phyloP scores from a whole-genome alignment of 2,329 filamentous ascomycete genomes.

The Coccinonectria pachysandricola region DNA sequence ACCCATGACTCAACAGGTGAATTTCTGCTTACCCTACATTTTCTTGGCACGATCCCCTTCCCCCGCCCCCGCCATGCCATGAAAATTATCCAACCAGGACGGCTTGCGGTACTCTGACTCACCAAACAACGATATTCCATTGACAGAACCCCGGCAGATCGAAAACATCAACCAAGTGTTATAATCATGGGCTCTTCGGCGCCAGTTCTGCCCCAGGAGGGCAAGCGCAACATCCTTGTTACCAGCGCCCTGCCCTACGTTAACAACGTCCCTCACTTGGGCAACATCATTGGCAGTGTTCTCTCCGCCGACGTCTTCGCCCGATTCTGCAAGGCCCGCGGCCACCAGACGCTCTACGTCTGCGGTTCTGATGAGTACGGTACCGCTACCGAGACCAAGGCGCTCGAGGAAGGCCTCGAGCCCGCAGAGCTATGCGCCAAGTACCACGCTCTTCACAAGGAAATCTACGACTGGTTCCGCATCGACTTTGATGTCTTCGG shows the following conservation, averaged over 20 bases:
- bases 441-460: conserved; percentile 82
- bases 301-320: conserved; percentile 82
- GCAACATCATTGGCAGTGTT: conserved; percentile 80
- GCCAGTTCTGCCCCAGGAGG: conserved; percentile 53
- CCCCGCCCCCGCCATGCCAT: conserved; percentile 16
- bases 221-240: conserved; percentile 79
- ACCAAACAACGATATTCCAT: too few relatives aligned
- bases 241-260: conserved; percentile 83
- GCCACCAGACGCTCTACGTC: conserved; percentile 70
- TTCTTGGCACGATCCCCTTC: conserved; percentile 7
- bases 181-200: conserved; percentile 15
- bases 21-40: not conserved
- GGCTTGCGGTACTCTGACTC: conserved; percentile 16
- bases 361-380: conserved; percentile 92
- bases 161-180: too few relatives aligned
- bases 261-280: conserved; percentile 70
- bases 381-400: conserved; percentile 92
- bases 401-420: conserved; percentile 74
- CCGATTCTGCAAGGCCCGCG: conserved; percentile 70
- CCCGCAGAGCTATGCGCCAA: conserved; percentile 82
- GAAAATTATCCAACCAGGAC: conserved; percentile 15
- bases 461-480: conserved; percentile 93
- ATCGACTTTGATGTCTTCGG: conserved; percentile 94
- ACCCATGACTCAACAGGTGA: too few relatives aligned
- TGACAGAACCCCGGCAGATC: too few relatives aligned